A percentile compares a stretch with the other conserved stretches of the same genome.
Conservation (phyloP, 495 filamentous ascomycete species). For the Penicillium taxi region DNA sequence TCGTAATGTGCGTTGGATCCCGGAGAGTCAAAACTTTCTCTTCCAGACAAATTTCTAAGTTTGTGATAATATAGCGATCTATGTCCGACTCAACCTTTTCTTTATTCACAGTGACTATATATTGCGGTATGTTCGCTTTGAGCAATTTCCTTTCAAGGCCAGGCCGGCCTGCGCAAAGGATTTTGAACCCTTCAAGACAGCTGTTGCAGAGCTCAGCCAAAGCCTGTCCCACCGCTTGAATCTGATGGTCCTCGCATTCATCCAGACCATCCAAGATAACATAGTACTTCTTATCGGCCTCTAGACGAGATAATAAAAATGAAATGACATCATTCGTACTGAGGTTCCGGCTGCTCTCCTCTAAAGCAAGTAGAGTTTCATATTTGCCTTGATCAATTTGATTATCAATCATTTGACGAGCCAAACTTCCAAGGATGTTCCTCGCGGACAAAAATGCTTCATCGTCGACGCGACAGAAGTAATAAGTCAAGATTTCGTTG, state of each 20-base stretch:
- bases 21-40: constrained; percentile 1
- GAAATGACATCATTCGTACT: neutral
- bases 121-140: neutral
- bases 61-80: constrained; percentile 12
- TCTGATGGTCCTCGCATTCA: neutral
- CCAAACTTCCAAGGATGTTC: constrained; percentile 14
- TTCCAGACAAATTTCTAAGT: constrained; percentile 1
- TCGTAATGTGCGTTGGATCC: constrained; percentile 5
- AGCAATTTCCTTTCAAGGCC: constrained; percentile 4
- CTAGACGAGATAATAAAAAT: neutral
- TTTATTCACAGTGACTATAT: constrained; percentile 1
- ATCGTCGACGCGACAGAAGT: constrained; percentile 16
- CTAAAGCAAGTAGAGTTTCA: neutral
- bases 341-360: neutral
- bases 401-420: constrained; percentile 12
- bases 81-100: constrained; percentile 14
- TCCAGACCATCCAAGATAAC: constrained; percentile 1
- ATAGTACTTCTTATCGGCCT: neutral
- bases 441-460: constrained; percentile 9
- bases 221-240: constrained; percentile 2
- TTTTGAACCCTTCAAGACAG: neutral
- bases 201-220: neutral
- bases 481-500: constrained; percentile 10
- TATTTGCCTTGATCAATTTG: constrained; percentile 1
- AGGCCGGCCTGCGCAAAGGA: constrained; percentile 7